Evolutionary conservation across 139 green algal genomes (phyloP).

Genomic region (Chlorella ohadii): DNA sequence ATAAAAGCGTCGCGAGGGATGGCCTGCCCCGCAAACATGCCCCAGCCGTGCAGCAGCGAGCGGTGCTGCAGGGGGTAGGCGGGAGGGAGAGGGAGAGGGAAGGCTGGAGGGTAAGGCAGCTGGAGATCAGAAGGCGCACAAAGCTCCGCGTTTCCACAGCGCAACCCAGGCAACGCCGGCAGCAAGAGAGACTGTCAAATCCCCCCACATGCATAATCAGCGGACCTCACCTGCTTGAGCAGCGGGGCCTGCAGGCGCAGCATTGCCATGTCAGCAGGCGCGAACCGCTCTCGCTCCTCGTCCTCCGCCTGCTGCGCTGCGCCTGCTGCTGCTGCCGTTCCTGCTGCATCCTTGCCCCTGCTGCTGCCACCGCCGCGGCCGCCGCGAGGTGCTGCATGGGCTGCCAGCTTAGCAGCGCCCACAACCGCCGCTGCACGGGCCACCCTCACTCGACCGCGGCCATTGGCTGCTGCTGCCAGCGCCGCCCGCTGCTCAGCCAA

Average conservation of each 20-base stretch:
- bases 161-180: no score
- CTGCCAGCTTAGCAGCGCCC: neutral
- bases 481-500: neutral
- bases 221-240: neutral
- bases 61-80: conserved; percentile 18
- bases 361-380: neutral
- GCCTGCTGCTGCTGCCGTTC: neutral
- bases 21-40: conserved; percentile 74
- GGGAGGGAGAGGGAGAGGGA: neutral
- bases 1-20: conserved; percentile 80
- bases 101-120: neutral
- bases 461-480: neutral
- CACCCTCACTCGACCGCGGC: neutral
- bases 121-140: no score
- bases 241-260: neutral
- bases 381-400: neutral
- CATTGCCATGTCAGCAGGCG: neutral
- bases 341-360: neutral
- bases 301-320: neutral
- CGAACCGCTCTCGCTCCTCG: neutral
- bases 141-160: no score
- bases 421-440: neutral
- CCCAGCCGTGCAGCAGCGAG: conserved; percentile 78
- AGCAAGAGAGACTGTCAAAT: neutral
- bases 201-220: neutral